A percentile compares a stretch with the other conserved stretches of the same genome.
These are phyloP conservation scores for Pistacia atlantica DNA, from an alignment of 345 rosid species.

Conservation along the genomic window DNA sequence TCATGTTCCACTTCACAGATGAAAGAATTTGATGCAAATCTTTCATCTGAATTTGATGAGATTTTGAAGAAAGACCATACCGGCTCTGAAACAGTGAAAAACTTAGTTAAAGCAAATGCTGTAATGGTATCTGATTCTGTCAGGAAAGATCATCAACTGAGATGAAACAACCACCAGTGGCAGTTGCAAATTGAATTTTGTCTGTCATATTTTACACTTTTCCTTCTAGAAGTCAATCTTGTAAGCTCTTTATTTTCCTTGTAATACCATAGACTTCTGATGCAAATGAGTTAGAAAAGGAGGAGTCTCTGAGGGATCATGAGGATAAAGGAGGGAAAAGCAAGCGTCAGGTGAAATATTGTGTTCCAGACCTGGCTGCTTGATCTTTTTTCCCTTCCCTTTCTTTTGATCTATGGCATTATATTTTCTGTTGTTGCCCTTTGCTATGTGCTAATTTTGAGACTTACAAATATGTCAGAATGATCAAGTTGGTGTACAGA, in stretches of 20 bases:
- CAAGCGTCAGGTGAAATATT: conserved; percentile 50
- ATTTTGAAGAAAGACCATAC: conserved; percentile 37
- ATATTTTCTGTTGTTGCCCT: conserved; percentile 4
- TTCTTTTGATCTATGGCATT: not conserved
- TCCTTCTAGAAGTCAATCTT: not conserved
- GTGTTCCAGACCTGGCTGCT: not conserved
- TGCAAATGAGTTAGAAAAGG: conserved; percentile 27
- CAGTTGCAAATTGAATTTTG: conserved; percentile 10
- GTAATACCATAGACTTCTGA: conserved; percentile 27
- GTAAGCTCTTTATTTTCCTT: conserved; percentile 17
- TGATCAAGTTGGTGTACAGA: conserved; percentile 62
- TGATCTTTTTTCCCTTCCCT: not conserved
- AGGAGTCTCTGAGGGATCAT: conserved; percentile 19
- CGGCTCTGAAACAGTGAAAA: conserved; percentile 21
- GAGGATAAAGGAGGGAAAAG: conserved; percentile 40
- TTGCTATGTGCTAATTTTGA: conserved; percentile 23
- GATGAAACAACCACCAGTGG: conserved; percentile 30
- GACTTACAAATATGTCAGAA: conserved; percentile 41
- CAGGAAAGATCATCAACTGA: conserved; percentile 21
- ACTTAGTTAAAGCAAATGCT: conserved; percentile 28
- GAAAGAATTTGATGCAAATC: conserved; percentile 68
- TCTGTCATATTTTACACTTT: not conserved
- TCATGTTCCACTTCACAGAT: conserved; percentile 38
- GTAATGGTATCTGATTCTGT: conserved; percentile 35
- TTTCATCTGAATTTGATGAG: conserved; percentile 66